These are phyloP conservation scores for Epichloe sp. DNA, from an alignment of 2,329 filamentous ascomycete species.

Conservation along the genomic window DNA sequence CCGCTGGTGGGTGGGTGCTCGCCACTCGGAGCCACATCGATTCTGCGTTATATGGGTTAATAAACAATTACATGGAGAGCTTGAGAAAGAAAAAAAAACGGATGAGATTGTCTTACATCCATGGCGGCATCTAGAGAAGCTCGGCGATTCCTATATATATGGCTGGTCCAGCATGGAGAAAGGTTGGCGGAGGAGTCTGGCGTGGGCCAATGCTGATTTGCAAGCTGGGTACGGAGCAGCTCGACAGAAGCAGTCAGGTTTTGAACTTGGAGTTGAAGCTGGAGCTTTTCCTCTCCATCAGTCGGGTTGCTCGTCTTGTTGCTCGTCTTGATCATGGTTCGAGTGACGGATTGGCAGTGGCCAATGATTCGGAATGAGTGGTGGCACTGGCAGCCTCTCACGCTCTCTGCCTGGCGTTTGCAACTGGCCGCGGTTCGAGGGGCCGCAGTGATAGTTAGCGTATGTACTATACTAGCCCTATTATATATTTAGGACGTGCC, in stretches of 20 bases:
- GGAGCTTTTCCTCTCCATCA: not conserved
- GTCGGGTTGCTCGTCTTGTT: not conserved
- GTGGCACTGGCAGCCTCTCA: too few relatives aligned
- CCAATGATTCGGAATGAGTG: too few relatives aligned
- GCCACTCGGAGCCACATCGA: not conserved
- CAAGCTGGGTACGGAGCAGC: not conserved
- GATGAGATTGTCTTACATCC: constrained; percentile 2
- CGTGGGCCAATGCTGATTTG: not conserved
- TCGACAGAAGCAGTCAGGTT: not conserved
- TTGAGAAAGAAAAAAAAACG: not conserved
- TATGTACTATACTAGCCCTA: rapidly evolving
- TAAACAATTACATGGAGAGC: not conserved
- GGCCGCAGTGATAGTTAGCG: too few relatives aligned
- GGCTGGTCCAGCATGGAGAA: not conserved
- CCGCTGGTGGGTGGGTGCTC: constrained; percentile 11
- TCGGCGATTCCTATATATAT: not conserved
- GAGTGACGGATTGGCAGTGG: too few relatives aligned
- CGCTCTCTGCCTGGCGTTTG: not conserved
- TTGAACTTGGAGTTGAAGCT: not conserved
- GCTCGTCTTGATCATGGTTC: too few relatives aligned
- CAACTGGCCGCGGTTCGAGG: not conserved
- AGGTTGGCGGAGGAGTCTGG: not conserved
- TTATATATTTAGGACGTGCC: too few relatives aligned
- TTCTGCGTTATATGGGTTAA: not conserved
- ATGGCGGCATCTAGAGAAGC: constrained; percentile 1